phyloP scores from a whole-genome alignment of 1,139 yeast genomes.

The Ogataea hybrid region DNA sequence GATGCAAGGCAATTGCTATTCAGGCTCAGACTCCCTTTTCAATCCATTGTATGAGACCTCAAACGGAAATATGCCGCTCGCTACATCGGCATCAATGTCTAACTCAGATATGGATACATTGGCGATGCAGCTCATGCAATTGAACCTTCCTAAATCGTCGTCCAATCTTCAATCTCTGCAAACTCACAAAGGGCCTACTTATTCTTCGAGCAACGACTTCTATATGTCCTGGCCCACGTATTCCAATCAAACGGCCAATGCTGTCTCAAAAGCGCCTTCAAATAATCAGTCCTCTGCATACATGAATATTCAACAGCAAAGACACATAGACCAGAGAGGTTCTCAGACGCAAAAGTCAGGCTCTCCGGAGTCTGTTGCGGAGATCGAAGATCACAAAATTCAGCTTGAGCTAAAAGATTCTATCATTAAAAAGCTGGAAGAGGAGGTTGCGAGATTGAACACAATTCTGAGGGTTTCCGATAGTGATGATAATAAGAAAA shows the following conservation, averaged over 20 bases:
- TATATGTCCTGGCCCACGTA: conserved; percentile 15
- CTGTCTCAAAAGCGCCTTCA: conserved; percentile 2
- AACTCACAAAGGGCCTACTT: conserved; percentile 2
- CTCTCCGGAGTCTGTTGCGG: conserved; percentile 8
- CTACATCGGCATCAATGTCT: conserved; percentile 10
- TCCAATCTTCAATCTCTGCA: conserved; percentile 5
- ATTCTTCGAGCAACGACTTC: conserved; percentile 8
- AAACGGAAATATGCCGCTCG: conserved; percentile 6
- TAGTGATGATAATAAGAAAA: conserved; percentile 13
- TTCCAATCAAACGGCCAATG: conserved; percentile 12
- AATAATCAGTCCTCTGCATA: conserved; percentile 10
- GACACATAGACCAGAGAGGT: background rate
- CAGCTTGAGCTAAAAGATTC: conserved; percentile 30
- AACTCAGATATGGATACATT: conserved; percentile 28
- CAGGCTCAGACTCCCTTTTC: conserved; percentile 15
- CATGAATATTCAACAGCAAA: conserved; percentile 12
- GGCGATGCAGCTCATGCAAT: conserved; percentile 26
- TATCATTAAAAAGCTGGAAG: conserved; percentile 28
- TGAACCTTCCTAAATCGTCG: conserved; percentile 13
- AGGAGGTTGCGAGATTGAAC: conserved; percentile 24
- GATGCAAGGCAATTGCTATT: conserved; percentile 12
- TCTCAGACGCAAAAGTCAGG: conserved; percentile 1
- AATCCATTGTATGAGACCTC: conserved; percentile 16
- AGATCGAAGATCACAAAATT: conserved; percentile 22
- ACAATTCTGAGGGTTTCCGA: conserved; percentile 20